A percentile compares a stretch with the other conserved stretches of the same genome.
phyloP scores from a whole-genome alignment of 2,329 filamentous ascomycete genomes.

The Fusarium sp. region DNA sequence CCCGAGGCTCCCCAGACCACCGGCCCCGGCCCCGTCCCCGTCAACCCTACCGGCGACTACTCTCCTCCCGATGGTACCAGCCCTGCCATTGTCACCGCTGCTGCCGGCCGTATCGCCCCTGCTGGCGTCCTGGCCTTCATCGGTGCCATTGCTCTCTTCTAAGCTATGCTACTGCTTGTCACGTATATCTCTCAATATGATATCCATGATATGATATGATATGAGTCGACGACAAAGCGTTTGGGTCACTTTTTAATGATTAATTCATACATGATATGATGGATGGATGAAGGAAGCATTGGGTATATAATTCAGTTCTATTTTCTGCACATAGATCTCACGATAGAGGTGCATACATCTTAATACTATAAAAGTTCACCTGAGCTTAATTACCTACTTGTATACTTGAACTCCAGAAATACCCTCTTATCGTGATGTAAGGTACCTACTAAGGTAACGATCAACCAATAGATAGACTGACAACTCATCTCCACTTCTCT shows the following conservation, averaged over 20 bases:
- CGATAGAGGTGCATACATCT: conserved; percentile 34
- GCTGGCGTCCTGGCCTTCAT: conserved; percentile 65
- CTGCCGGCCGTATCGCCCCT: conserved; percentile 57
- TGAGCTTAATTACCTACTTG: background rate
- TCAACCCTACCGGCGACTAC: conserved; percentile 13
- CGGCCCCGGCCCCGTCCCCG: conserved; percentile 43
- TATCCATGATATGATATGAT: background rate
- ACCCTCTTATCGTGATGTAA: background rate
- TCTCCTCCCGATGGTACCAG: conserved; percentile 58
- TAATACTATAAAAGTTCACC: conserved; percentile 31
- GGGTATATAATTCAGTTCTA: conserved; percentile 41
- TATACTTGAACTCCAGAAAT: background rate
- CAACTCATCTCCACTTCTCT: background rate
- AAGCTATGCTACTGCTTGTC: conserved; percentile 48
- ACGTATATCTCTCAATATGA: conserved; percentile 11
- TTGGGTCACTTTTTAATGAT: conserved; percentile 26
- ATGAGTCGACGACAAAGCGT: conserved; percentile 20
- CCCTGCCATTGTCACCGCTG: conserved; percentile 67
- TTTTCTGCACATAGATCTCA: conserved; percentile 32
- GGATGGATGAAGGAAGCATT: conserved; percentile 24
- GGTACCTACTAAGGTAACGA: background rate
- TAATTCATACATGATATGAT: conserved; percentile 18
- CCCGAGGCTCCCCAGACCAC: conserved; percentile 14
- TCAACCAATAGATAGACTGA: background rate
- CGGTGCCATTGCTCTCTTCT: conserved; percentile 70